These are phyloP conservation scores for Aspergillus luchuensis DNA, from an alignment of 2,329 filamentous ascomycete genomes.

Conservation along the genomic window DNA sequence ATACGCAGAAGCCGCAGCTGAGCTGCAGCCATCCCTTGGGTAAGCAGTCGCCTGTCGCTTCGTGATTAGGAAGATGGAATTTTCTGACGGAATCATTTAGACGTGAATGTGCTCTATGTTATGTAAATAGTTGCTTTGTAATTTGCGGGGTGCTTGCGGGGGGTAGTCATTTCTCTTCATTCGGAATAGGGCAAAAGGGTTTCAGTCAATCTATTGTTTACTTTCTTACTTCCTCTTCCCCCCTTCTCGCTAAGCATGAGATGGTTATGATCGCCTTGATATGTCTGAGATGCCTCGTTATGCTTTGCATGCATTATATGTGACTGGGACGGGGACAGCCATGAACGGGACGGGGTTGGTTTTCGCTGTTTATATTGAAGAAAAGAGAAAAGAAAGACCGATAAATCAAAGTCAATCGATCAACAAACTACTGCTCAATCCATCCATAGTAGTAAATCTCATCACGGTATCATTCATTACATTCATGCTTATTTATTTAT, in stretches of 20 bases:
- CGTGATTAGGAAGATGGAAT: slow-evolving; percentile 2
- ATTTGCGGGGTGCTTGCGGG: not conserved
- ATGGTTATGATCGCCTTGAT: not conserved
- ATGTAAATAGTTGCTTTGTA: slow-evolving; percentile 52
- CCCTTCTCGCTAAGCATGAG: not conserved
- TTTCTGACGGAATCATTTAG: slow-evolving; percentile 42
- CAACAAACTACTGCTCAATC: not conserved
- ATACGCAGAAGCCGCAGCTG: slow-evolving; percentile 91
- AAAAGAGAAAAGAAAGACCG: no score
- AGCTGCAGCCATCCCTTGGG: slow-evolving; percentile 94
- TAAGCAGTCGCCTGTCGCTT: slow-evolving; percentile 52
- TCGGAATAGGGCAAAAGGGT: not conserved
- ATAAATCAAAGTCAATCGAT: no score
- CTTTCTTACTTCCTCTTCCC: not conserved
- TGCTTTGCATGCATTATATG: not conserved
- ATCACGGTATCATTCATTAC: not conserved
- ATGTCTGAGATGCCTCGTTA: not conserved
- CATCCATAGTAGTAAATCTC: not conserved
- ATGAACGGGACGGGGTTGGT: not conserved
- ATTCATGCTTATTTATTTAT: not conserved
- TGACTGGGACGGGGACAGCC: not conserved
- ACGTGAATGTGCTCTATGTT: slow-evolving; percentile 67
- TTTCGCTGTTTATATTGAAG: not conserved
- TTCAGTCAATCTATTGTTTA: not conserved
- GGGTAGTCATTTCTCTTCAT: not conserved